phyloP scores from a whole-genome alignment of 495 filamentous ascomycete genomes.

The Xylaria grammica region DNA sequence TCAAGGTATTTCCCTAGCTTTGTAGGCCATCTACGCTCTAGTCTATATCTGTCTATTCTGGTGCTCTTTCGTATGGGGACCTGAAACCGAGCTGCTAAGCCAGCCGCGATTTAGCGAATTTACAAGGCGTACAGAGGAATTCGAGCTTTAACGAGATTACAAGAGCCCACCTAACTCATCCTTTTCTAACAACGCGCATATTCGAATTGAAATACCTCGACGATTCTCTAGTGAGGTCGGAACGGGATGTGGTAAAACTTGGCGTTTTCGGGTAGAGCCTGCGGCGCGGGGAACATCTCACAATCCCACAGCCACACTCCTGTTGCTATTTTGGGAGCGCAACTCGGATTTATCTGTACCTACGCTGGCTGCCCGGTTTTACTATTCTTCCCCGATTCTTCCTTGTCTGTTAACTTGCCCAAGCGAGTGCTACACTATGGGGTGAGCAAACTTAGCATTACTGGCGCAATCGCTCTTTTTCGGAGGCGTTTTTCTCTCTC shows the following conservation, averaged over 20 bases:
- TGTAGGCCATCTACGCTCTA: neutral
- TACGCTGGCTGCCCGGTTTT: too few species aligned
- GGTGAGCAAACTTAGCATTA: neutral
- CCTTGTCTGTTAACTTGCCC: neutral
- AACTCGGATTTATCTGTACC: too few species aligned
- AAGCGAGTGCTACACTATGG: neutral
- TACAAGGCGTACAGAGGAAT: slow-evolving; percentile 2
- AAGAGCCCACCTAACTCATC: neutral
- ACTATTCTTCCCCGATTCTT: too few species aligned
- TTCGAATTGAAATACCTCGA: neutral
- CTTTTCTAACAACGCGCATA: neutral
- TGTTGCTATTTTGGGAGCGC: slow-evolving; percentile 38
- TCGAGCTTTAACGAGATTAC: slow-evolving; percentile 10
- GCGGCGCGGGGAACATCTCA: slow-evolving; percentile 11
- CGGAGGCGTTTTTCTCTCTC: too few species aligned
- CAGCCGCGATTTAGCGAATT: neutral
- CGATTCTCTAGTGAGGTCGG: too few species aligned
- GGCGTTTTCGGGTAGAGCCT: neutral
- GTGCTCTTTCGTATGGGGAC: neutral
- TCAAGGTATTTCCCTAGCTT: slow-evolving; percentile 4
- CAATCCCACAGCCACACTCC: slow-evolving; percentile 36
- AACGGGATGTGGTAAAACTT: slow-evolving; percentile 4
- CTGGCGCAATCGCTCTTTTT: too few species aligned
- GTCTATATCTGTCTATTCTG: neutral
- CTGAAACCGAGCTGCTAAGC: neutral